Conservation (phyloP, 2,329 filamentous ascomycete genomes). For the Microcera coccophila region DNA sequence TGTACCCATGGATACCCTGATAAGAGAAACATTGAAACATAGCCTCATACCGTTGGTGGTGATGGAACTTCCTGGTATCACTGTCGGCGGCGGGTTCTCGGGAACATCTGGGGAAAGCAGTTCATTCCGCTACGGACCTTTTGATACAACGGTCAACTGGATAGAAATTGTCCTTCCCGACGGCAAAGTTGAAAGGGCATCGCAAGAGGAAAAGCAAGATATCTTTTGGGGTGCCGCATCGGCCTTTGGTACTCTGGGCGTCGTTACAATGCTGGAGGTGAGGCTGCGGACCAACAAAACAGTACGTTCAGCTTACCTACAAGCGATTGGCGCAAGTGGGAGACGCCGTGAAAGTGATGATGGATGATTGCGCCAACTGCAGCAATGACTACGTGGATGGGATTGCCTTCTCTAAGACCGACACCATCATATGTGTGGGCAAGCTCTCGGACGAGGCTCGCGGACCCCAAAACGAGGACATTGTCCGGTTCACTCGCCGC, state of each 20-base stretch:
- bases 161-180: conserved; percentile 64
- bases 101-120: conserved; percentile 65
- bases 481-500: conserved; percentile 51
- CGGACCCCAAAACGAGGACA: conserved; percentile 30
- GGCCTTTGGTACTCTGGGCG: conserved; percentile 63
- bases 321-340: conserved; percentile 40
- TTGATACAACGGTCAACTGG: conserved; percentile 57
- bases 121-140: conserved; percentile 63
- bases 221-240: conserved; percentile 63
- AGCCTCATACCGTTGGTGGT: conserved; percentile 62
- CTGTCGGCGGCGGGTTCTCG: conserved; percentile 63
- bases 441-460: conserved; percentile 48
- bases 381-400: conserved; percentile 64
- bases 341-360: conserved; percentile 40
- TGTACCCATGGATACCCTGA: conserved; percentile 63
- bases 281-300: conserved; percentile 52
- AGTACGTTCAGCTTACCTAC: conserved; percentile 57
- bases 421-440: conserved; percentile 59
- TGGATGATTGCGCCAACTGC: conserved; percentile 36
- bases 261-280: conserved; percentile 61
- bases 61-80: conserved; percentile 71
- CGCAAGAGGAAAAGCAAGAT: conserved; percentile 51
- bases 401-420: conserved; percentile 56
- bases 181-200: conserved; percentile 54
- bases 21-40: conserved; percentile 52